Base-by-base conservation (phyloP, 2,329 filamentous ascomycete species). In the Drechslera avenae region DNA sequence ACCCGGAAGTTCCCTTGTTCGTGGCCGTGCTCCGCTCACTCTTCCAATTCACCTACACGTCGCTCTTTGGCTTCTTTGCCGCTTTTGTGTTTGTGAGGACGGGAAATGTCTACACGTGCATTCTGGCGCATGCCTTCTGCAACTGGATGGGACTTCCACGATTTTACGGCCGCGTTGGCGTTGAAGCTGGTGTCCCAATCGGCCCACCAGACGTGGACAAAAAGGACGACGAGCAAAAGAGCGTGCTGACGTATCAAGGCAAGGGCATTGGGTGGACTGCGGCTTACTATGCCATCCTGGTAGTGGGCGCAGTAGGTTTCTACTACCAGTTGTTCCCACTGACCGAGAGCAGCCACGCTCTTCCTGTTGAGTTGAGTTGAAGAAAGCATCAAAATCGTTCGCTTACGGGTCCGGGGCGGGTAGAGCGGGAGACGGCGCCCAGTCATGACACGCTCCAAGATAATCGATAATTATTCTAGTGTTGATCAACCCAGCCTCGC, bases 121-220 rank as follows among this genome's bases (percentile, higher is more conserved):
- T 93, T 45, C 68, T 86, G 16, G 87, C 90, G 4, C 94, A 99
- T 68, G 82, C 85, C 8, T 94, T 97, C 69, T 99, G 94, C 77
- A 99, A 99, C 70, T 89, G 84, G 78, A 89, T 92, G 82, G 94
- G 94, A 6, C 77, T 97, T 41, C 94, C 94, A 17, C 83, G 91
- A 5, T 76, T 97, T 51, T 96, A 89, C 86, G 93, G 94, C 1
- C 79, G 83, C 7, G 84, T 97, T 3, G 83, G 78, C 8, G 69
- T 74, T 19, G 70, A 86, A 62, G 83, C 75, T 3, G 73, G 69
- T 3, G 69, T 76, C 21, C 72, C 73, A 13, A 73, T 76, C 12
- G 70, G 73, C 6, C 68, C 71, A 5, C 64, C 70, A 14, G 64
- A 58, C 23, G 59, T 57, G 31, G 57, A 63, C 16, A 73, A 64